phyloP scores from a whole-genome alignment of 139 green algal species.

The Coccomyxa sp. region DNA sequence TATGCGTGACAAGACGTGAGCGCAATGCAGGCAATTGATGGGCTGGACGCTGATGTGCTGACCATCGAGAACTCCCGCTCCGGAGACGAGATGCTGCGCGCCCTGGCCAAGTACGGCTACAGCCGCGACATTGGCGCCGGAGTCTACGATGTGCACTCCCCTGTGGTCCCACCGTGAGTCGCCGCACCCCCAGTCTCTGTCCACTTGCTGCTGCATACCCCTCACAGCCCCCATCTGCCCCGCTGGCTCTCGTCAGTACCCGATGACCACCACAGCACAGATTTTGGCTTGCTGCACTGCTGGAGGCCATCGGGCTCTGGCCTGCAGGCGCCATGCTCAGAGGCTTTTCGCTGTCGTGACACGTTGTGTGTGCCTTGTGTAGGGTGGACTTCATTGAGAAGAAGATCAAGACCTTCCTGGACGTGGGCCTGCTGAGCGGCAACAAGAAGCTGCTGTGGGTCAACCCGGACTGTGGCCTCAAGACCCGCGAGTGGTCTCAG shows the following conservation, averaged over 20 bases:
- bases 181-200: background rate
- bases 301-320: background rate
- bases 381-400: slow-evolving; percentile 53
- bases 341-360: background rate
- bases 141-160: slow-evolving; percentile 86
- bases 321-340: background rate
- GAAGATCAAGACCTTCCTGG: slow-evolving; percentile 66
- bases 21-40: slow-evolving; percentile 52
- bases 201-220: too few species aligned
- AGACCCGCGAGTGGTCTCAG: slow-evolving; percentile 72
- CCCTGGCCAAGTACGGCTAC: slow-evolving; percentile 66
- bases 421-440: slow-evolving; percentile 54
- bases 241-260: too few species aligned
- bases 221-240: too few species aligned
- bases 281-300: too few species aligned
- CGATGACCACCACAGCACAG: too few species aligned
- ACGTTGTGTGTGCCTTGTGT: background rate
- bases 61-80: slow-evolving; percentile 91
- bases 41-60: slow-evolving; percentile 72
- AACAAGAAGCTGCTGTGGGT: slow-evolving; percentile 65
- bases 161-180: slow-evolving; percentile 19
- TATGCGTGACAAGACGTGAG: too few species aligned
- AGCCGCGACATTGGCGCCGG: slow-evolving; percentile 72
- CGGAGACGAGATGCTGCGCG: slow-evolving; percentile 74
- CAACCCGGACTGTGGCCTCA: slow-evolving; percentile 87